These are phyloP conservation scores for Aphanocladium album DNA, from an alignment of 2,329 filamentous ascomycete species.

Conservation along the genomic window DNA sequence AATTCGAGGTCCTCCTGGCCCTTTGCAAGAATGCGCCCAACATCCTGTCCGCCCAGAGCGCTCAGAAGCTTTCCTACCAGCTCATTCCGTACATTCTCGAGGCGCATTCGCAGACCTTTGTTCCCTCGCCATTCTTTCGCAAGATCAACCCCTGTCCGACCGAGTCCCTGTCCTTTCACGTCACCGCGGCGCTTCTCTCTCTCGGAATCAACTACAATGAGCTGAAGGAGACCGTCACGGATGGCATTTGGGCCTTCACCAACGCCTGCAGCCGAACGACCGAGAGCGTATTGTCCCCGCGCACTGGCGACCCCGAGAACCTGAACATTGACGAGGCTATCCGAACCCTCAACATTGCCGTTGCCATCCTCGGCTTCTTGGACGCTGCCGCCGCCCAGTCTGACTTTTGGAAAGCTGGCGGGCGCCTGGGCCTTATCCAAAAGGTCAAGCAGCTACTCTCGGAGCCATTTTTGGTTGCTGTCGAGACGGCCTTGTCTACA, in stretches of 20 bases:
- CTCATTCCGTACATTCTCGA: slow-evolving; percentile 82
- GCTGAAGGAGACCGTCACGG: slow-evolving; percentile 60
- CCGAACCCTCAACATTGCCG: slow-evolving; percentile 67
- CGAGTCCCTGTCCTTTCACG: slow-evolving; percentile 73
- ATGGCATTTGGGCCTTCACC: slow-evolving; percentile 67
- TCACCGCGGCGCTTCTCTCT: slow-evolving; percentile 76
- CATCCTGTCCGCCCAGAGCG: slow-evolving; percentile 65
- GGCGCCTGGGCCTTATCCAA: slow-evolving; percentile 68
- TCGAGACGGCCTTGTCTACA: slow-evolving; percentile 86
- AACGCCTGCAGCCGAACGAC: slow-evolving; percentile 63
- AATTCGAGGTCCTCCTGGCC: slow-evolving; percentile 87
- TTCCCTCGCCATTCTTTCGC: slow-evolving; percentile 75
- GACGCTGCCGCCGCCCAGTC: slow-evolving; percentile 73
- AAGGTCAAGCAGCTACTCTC: slow-evolving; percentile 70
- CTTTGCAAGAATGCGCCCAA: slow-evolving; percentile 84
- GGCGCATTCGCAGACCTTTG: slow-evolving; percentile 72
- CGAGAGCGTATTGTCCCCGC: slow-evolving; percentile 48
- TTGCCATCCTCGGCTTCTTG: slow-evolving; percentile 87
- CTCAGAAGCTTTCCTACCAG: slow-evolving; percentile 72
- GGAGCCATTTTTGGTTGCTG: slow-evolving; percentile 75
- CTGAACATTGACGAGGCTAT: slow-evolving; percentile 62
- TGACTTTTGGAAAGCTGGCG: slow-evolving; percentile 73
- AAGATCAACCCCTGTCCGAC: slow-evolving; percentile 83
- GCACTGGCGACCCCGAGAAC: slow-evolving; percentile 50
- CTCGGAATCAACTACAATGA: slow-evolving; percentile 68